These are phyloP conservation scores for Plantago major DNA, from an alignment of 257 asterid species.

Conservation along the genomic window DNA sequence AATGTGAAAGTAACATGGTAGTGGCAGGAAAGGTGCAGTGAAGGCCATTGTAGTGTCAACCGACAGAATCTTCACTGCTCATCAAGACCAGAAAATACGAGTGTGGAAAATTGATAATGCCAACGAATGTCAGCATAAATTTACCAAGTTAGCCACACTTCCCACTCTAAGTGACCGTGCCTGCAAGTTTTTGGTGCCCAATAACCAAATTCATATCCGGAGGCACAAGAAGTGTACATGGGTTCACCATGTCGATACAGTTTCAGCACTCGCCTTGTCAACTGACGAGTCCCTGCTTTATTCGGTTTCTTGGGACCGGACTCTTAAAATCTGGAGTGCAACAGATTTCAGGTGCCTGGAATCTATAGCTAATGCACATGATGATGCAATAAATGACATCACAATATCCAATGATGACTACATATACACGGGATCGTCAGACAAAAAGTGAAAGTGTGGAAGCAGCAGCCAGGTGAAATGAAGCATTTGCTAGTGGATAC, in stretches of 20 bases:
- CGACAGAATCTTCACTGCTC: conserved; percentile 61
- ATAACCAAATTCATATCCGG: conserved; percentile 44
- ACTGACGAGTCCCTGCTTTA: conserved; percentile 42
- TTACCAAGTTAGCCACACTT: conserved; percentile 48
- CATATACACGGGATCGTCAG: conserved; percentile 70
- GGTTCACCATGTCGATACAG: conserved; percentile 71
- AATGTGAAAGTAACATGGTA: conserved; percentile 18
- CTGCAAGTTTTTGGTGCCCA: conserved; percentile 39
- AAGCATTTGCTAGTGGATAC: conserved; percentile 38
- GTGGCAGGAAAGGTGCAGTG: conserved; percentile 57
- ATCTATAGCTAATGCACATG: conserved; percentile 63
- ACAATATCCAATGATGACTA: conserved; percentile 27
- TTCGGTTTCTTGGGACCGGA: conserved; percentile 83
- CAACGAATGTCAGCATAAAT: conserved; percentile 11
- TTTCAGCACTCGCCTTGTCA: conserved; percentile 59
- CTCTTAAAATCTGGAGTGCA: conserved; percentile 61
- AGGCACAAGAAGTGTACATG: conserved; percentile 63
- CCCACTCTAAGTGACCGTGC: conserved; percentile 63
- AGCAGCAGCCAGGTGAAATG: conserved; percentile 26
- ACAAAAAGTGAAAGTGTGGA: conserved; percentile 65
- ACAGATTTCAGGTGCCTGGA: conserved; percentile 62
- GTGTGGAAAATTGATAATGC: conserved; percentile 49
- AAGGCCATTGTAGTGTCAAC: conserved; percentile 46
- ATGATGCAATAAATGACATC: conserved; percentile 70
- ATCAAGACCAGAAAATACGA: conserved; percentile 74